Evolutionary conservation across 805 yeast genomes (phyloP), one percentile per base, ranked within the genome.

Genomic region (Starmerella cellae): DNA sequence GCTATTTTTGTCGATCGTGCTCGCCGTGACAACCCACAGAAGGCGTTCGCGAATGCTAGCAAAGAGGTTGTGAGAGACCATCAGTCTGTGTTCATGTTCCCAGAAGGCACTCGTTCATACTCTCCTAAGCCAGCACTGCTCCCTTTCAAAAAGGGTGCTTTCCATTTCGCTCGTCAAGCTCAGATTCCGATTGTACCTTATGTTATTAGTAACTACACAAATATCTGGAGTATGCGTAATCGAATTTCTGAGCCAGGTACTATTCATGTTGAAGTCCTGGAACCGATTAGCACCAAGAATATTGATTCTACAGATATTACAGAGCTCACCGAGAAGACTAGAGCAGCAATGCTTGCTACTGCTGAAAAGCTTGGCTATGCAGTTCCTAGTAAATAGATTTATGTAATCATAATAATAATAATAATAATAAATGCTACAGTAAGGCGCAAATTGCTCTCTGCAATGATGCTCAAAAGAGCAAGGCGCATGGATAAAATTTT

Each of bases 91-190:
- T 91, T 79, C 71, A 75, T 91, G 64, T 91, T 87, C 69, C 95
- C 97, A 21, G 99, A 91, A 63, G 99, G 99, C 22, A 91, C 98
- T 2, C 74, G 99, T 62, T 84, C 96, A 0, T 81, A 79, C 50
- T 64, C 80, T 10, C 62, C 73, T 20, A 69, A 69, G 28, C 78
- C 93, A 39, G 75, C 69, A 3, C 63, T 91, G 59, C 69, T 84
- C 38, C 94, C 94, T 1, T 84, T 91, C 66, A 91, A 91, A 63
- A 91, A 91, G 60, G 99, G 99, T 42, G 96, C 97, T 0, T 91
- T 91, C 76, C 96, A 91, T 62, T 71, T 91, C 57, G 99, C 99
- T 6, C 80, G 82, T 49, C 94, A 85, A 62, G 94, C 94, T 5
- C 75, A 75, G 33, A 77, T 88, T 29, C 97, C 97, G 17, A 68